Evolutionary conservation across 176 grass and related monocot genomes (phyloP), one percentile per base, ranked within the genome.

Genomic region (Poa annua): DNA sequence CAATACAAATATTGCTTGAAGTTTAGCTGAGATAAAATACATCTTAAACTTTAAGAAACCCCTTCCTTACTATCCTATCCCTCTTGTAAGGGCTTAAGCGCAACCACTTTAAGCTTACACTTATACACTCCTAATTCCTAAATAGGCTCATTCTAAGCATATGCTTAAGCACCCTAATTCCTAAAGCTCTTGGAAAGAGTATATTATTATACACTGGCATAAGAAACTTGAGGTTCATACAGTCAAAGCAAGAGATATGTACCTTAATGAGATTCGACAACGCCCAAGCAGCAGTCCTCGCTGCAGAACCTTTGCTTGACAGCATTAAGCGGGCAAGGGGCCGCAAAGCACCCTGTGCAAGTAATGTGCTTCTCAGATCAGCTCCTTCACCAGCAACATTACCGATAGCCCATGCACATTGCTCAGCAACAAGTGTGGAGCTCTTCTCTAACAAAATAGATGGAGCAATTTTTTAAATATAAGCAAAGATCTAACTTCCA

Each of bases 221-320:
- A 50, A 79, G 41, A 74, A 89, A 84, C 7, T 21, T 84, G 15
- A 65, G 21, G 59, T 11, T 32, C 42, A 52, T 29, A 57, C 0
- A 55, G 51, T 25, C 36, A 59, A 41, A 83, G 22, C 12, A 80
- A 67, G 44, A 69, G 36, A 65, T 44, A 85, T 44, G 85, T 64
- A 89, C 96, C 93, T 98, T 98, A 78, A 98, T 92, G 79, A 98
- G 93, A 93, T 98, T 98, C 71, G 96, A 96, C 81, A 98, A 83
- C 71, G 96, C 96, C 93, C 93, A 96, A 87, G 96, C 83, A 85
- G 96, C 87, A 57, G 92, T 99, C 78, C 93, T 94, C 84, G 91
- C 44, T 83, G 89, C 86, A 59, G 92, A 95, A 93, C 82, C 90
- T 83, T 90, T 93, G 70, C 80, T 92, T 38, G 91, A 93, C 39